phyloP scores from a whole-genome alignment of 208 protist genomes.

The Sergeia podlipaevii region DNA sequence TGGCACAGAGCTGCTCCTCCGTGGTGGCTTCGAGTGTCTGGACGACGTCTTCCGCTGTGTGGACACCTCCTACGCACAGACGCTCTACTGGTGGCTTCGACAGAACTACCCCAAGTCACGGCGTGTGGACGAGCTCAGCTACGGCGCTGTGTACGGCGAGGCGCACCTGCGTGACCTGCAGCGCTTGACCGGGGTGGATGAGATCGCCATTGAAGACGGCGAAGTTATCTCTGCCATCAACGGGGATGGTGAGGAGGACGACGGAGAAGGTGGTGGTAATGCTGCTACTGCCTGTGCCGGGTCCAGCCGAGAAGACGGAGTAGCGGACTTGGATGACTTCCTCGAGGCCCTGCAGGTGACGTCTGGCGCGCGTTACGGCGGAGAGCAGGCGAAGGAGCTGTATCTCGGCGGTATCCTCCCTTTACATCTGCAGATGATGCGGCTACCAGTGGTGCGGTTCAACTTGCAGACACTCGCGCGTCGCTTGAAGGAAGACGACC shows the following conservation, averaged over 20 bases:
- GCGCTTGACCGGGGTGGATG: constrained; percentile 23
- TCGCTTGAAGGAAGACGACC: neutral
- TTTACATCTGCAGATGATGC: constrained; percentile 13
- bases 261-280: neutral
- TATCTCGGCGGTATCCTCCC: constrained; percentile 25
- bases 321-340: neutral
- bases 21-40: constrained; percentile 39
- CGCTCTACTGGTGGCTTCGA: constrained; percentile 38
- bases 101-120: constrained; percentile 4
- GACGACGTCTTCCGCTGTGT: constrained; percentile 51
- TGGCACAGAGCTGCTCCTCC: constrained; percentile 19
- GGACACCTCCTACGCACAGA: constrained; percentile 28
- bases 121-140: constrained; percentile 19
- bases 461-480: constrained; percentile 11
- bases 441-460: constrained; percentile 50
- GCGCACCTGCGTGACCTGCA: constrained; percentile 15
- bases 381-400: constrained; percentile 11
- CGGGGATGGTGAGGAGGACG: neutral
- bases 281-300: neutral
- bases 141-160: constrained; percentile 29
- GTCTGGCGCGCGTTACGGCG: too few species aligned
- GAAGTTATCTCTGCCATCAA: neutral
- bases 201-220: constrained; percentile 2
- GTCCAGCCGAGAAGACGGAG: neutral
- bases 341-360: too few species aligned